Evolutionary conservation across 2,329 filamentous ascomycete genomes (phyloP).

Genomic region (Curvularia hawaiiensis): DNA sequence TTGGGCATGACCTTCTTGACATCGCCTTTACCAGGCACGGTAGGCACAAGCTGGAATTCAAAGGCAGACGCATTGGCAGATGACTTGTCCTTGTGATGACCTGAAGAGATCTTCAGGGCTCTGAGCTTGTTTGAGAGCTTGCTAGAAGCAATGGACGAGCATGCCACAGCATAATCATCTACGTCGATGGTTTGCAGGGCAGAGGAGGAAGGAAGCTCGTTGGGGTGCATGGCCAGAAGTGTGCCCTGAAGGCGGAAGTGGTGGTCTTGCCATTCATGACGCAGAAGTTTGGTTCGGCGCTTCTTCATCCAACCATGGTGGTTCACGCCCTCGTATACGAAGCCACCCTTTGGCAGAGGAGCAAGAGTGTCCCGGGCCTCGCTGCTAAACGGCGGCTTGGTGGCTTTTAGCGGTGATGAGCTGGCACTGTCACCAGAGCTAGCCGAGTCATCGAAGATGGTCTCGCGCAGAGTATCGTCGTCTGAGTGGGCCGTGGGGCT

Average conservation of each 20-base stretch:
- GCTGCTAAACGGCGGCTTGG: constrained; percentile 26
- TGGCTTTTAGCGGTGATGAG: constrained; percentile 41
- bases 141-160: constrained; percentile 75
- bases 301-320: constrained; percentile 94
- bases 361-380: constrained; percentile 31
- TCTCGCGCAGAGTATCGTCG: constrained; percentile 41
- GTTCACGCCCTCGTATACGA: constrained; percentile 58
- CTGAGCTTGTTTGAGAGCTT: constrained; percentile 91
- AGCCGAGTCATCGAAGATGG: constrained; percentile 36
- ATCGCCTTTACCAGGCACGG: constrained; percentile 56
- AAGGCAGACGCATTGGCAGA: constrained; percentile 67
- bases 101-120: constrained; percentile 64
- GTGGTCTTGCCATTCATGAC: constrained; percentile 91
- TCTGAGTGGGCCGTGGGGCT: constrained; percentile 45
- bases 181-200: constrained; percentile 83
- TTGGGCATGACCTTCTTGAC: constrained; percentile 43
- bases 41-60: constrained; percentile 83
- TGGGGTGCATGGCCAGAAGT: constrained; percentile 69
- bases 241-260: constrained; percentile 80
- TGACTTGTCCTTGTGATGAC: constrained; percentile 59
- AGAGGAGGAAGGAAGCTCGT: constrained; percentile 60
- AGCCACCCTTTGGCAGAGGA: constrained; percentile 45
- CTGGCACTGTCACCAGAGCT: constrained; percentile 29
- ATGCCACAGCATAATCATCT: constrained; percentile 86
- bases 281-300: constrained; percentile 84